These are phyloP conservation scores for Candida methanosorbosa DNA, from an alignment of 805 yeast species.

Conservation along the genomic window DNA sequence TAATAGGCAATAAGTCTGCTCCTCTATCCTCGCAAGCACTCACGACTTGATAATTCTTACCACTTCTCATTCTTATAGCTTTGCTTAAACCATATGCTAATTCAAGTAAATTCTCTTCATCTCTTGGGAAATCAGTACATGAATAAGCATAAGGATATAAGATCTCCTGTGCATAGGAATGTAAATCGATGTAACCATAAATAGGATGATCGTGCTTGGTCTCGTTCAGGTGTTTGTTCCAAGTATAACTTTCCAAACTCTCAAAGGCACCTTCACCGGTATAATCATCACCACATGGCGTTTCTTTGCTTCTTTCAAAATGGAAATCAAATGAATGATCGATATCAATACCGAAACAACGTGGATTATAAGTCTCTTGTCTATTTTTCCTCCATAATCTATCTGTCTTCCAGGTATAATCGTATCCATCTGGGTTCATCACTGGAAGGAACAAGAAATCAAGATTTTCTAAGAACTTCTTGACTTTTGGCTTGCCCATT, in stretches of 20 bases:
- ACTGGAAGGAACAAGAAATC: constrained; percentile 78
- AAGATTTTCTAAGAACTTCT: constrained; percentile 41
- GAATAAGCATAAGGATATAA: constrained; percentile 78
- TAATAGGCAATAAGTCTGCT: constrained; percentile 60
- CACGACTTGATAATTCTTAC: constrained; percentile 57
- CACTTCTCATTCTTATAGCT: constrained; percentile 55
- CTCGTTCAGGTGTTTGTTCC: constrained; percentile 37
- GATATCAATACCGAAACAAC: constrained; percentile 77
- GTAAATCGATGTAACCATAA: constrained; percentile 74
- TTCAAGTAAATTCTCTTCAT: constrained; percentile 72
- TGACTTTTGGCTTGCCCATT: constrained; percentile 27
- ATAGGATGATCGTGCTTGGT: constrained; percentile 50
- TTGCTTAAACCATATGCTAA: constrained; percentile 75
- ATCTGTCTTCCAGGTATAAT: constrained; percentile 70
- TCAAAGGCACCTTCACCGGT: constrained; percentile 69
- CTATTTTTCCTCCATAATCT: constrained; percentile 86
- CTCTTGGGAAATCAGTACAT: constrained; percentile 66
- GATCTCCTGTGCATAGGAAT: constrained; percentile 79
- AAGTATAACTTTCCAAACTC: constrained; percentile 46
- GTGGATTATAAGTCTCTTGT: constrained; percentile 58
- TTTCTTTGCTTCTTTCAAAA: constrained; percentile 51
- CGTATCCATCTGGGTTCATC: constrained; percentile 88
- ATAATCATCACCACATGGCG: constrained; percentile 79
- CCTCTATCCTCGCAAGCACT: constrained; percentile 79
- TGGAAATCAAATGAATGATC: constrained; percentile 78